Percentiles rank a stretch among this genome's conserved stretches.
These are phyloP conservation scores for Skeletonema marinoi DNA, from an alignment of 108 stramenopile genomes.

Conservation along the genomic window DNA sequence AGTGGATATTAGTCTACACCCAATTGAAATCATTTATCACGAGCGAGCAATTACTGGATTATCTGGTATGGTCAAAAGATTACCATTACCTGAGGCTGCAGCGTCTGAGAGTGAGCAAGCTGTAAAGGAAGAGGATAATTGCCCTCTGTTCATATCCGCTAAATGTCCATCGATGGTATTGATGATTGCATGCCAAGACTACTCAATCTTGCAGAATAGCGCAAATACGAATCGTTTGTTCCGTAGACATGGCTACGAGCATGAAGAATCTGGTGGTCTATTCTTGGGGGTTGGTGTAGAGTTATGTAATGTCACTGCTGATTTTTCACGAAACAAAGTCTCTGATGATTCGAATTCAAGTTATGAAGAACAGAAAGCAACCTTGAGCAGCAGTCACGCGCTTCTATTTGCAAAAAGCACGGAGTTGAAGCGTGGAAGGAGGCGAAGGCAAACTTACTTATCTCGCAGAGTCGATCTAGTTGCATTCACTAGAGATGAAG, in stretches of 20 bases:
- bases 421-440: slow-evolving; percentile 18
- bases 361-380: slow-evolving; percentile 18
- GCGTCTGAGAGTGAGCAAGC: background rate
- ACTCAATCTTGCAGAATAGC: background rate
- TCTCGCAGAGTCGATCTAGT: slow-evolving; percentile 38
- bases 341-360: slow-evolving; percentile 1
- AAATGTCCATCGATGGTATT: slow-evolving; percentile 28
- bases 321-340: slow-evolving; percentile 17
- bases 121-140: background rate
- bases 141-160: slow-evolving; percentile 6
- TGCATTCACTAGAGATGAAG: slow-evolving; percentile 20
- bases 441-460: slow-evolving; percentile 13
- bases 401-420: slow-evolving; percentile 30
- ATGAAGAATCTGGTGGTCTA: slow-evolving; percentile 11
- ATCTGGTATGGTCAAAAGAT: slow-evolving; percentile 8
- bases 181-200: slow-evolving; percentile 19
- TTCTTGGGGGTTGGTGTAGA: slow-evolving; percentile 28
- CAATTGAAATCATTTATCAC: slow-evolving; percentile 53
- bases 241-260: slow-evolving; percentile 29
- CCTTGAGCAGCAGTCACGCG: slow-evolving; percentile 11
- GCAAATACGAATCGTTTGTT: slow-evolving; percentile 16
- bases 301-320: slow-evolving; percentile 21
- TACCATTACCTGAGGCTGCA: slow-evolving; percentile 11
- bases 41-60: slow-evolving; percentile 47
- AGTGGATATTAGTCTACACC: slow-evolving; percentile 47